A percentile compares a stretch with the other conserved stretches of the same genome.
Evolutionary conservation across 2,329 filamentous ascomycete genomes (phyloP).

Genomic region (Diaporthe sp.): DNA sequence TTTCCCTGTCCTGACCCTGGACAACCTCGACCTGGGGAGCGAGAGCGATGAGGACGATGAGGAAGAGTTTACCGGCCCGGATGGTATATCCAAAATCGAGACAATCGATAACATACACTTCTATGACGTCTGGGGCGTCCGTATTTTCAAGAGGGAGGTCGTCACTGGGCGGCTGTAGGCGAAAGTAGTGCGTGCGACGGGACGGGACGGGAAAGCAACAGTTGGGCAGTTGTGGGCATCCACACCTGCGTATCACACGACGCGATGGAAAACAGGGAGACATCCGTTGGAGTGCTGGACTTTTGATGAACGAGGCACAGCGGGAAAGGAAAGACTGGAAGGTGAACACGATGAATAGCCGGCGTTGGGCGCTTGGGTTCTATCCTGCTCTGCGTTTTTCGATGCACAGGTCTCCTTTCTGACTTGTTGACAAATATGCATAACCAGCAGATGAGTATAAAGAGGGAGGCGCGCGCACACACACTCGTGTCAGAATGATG

Average conservation of each 20-base stretch:
- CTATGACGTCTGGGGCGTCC: slow-evolving; percentile 61
- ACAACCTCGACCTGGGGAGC: slow-evolving; percentile 45
- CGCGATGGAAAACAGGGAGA: not conserved
- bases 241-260: not conserved
- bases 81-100: slow-evolving; percentile 51
- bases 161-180: slow-evolving; percentile 57
- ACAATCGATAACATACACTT: slow-evolving; percentile 56
- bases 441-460: slow-evolving; percentile 28
- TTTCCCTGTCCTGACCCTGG: slow-evolving; percentile 48
- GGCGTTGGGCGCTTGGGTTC: slow-evolving; percentile 28
- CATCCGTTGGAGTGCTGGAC: not conserved
- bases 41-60: slow-evolving; percentile 53
- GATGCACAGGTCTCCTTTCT: not conserved
- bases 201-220: not conserved
- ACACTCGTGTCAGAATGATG: slow-evolving; percentile 22
- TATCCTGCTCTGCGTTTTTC: not conserved
- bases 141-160: slow-evolving; percentile 72
- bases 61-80: slow-evolving; percentile 44
- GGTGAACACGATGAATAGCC: slow-evolving; percentile 27
- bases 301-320: not conserved
- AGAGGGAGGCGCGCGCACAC: not conserved
- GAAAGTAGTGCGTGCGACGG: not conserved
- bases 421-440: slow-evolving; percentile 9
- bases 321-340: not conserved
- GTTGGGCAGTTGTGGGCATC: not conserved